Conservation (phyloP, 495 filamentous ascomycete species). For the Aspergillus mulundensis region DNA sequence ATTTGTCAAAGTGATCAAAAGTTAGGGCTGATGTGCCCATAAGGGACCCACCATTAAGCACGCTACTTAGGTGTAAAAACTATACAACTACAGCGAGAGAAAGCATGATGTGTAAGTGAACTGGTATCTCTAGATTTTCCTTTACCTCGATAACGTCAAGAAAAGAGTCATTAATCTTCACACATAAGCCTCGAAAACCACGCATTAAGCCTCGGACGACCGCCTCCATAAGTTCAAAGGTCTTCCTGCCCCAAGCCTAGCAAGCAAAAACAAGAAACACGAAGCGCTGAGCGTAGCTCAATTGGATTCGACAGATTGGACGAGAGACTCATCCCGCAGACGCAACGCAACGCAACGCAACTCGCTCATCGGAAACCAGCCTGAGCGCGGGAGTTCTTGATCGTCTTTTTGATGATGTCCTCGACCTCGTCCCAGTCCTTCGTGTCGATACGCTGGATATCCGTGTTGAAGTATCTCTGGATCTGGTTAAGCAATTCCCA, state of each 20-base stretch:
- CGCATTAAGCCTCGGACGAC: constrained; percentile 2
- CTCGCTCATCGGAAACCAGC: constrained; percentile 41
- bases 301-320: neutral
- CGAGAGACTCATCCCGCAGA: neutral
- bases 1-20: neutral
- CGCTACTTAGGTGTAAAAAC: neutral
- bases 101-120: constrained; percentile 6
- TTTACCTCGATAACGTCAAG: constrained; percentile 15
- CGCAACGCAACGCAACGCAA: neutral
- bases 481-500: constrained; percentile 75
- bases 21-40: neutral
- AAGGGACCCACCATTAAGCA: neutral
- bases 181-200: constrained; percentile 21
- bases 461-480: constrained; percentile 60
- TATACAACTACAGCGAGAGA: neutral
- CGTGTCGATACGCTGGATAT: constrained; percentile 56
- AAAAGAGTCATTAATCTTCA: constrained; percentile 31
- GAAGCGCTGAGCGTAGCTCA: neutral
- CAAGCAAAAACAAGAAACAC: neutral
- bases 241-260: neutral
- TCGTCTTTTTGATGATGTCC: constrained; percentile 69
- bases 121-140: constrained; percentile 32
- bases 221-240: no score
- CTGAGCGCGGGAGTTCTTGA: constrained; percentile 74
- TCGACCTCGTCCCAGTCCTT: constrained; percentile 87